A percentile compares a stretch with the other conserved stretches of the same genome.
phyloP scores from a whole-genome alignment of 257 asterid genomes.

The Perilla frutescens region DNA sequence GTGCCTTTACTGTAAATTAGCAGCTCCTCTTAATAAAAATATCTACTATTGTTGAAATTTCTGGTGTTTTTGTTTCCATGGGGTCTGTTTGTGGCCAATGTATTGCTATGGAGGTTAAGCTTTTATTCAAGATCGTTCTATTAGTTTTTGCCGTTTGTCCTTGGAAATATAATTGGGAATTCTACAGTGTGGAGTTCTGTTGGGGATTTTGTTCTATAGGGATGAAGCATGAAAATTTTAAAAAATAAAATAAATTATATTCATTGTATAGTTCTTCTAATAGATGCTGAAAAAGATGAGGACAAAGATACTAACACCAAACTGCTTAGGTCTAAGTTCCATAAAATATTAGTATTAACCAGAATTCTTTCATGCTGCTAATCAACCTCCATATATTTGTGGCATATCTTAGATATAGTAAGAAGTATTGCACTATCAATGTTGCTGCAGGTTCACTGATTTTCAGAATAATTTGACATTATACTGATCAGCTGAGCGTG shows the following conservation, averaged over 20 bases:
- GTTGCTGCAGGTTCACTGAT: background rate
- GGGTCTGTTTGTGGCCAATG: conserved; percentile 1
- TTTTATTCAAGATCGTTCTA: background rate
- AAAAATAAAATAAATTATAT: background rate
- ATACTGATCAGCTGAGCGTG: conserved; percentile 12
- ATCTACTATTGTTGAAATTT: background rate
- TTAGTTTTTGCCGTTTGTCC: background rate
- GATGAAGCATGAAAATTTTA: background rate
- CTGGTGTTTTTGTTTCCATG: conserved; percentile 1
- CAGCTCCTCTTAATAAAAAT: background rate
- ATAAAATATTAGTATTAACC: conserved; percentile 1
- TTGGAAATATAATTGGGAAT: background rate
- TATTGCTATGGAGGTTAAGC: conserved; percentile 5
- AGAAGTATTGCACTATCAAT: conserved; percentile 2
- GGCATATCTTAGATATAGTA: background rate
- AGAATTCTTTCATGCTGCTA: conserved; percentile 7
- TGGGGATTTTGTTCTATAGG: conserved; percentile 10
- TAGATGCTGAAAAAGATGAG: background rate
- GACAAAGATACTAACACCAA: background rate
- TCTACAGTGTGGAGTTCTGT: background rate
- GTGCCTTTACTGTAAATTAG: background rate
- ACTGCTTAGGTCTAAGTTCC: no score
- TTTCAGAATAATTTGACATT: background rate
- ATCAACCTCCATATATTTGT: conserved; percentile 13
- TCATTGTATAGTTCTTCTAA: background rate